Evolutionary conservation across 768 basidiomycete genomes (phyloP).

Genomic region (Hericium rajendrae): DNA sequence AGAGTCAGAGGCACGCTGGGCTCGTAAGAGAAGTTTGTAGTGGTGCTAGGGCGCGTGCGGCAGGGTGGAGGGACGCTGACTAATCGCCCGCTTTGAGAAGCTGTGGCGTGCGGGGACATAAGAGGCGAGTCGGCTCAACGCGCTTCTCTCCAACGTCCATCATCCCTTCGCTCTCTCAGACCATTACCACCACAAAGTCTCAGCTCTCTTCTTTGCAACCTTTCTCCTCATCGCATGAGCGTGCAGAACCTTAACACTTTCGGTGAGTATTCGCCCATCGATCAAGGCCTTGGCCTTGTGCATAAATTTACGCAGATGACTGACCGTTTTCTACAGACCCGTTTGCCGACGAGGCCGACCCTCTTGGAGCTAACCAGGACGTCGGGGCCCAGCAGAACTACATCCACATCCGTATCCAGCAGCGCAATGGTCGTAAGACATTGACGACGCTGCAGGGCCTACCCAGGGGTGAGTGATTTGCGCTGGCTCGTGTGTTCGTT

Average conservation of each 20-base stretch:
- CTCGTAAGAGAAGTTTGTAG: too few species aligned
- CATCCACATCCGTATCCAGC: constrained; percentile 96
- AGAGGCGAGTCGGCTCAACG: not conserved
- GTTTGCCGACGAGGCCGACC: constrained; percentile 90
- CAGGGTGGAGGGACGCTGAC: not conserved
- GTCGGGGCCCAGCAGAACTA: constrained; percentile 77
- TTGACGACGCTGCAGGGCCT: constrained; percentile 95
- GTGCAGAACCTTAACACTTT: constrained; percentile 83
- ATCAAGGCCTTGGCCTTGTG: constrained; percentile 12
- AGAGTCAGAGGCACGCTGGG: too few species aligned
- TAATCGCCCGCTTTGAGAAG: constrained; percentile 4
- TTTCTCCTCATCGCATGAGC: constrained; percentile 75
- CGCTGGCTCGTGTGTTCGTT: not conserved
- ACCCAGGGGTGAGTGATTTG: constrained; percentile 58
- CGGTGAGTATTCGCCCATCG: constrained; percentile 37
- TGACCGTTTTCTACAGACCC: constrained; percentile 50
- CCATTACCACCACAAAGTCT: constrained; percentile 36
- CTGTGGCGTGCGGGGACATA: not conserved
- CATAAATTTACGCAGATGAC: constrained; percentile 3
- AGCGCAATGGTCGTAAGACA: constrained; percentile 98
- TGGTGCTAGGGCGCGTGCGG: constrained; percentile 3
- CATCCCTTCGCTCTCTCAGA: constrained; percentile 19
- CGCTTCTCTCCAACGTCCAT: constrained; percentile 17
- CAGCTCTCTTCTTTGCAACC: constrained; percentile 26
- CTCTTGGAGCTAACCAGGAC: constrained; percentile 61